A percentile compares a stretch with the other conserved stretches of the same genome.
Conservation (phyloP, 148 eudicot genomes). For the Cornus kousa region DNA sequence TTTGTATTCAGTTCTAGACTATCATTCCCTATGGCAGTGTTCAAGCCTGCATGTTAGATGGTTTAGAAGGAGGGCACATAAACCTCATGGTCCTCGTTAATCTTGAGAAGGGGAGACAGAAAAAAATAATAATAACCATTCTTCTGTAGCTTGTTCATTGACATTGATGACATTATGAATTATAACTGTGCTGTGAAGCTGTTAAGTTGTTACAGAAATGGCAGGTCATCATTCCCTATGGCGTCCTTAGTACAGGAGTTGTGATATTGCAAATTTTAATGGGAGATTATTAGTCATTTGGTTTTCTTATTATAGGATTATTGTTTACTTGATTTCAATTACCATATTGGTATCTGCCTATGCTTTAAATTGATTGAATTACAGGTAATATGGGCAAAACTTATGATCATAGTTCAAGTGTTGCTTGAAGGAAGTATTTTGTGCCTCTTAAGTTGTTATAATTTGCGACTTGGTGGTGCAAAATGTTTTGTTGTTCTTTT, state of each 20-base stretch:
- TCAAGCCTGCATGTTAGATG: neutral
- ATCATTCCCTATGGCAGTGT: neutral
- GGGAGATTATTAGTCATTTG: neutral
- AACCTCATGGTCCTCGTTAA: neutral
- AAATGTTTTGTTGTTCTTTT: neutral
- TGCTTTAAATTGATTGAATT: neutral
- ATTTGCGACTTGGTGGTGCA: neutral
- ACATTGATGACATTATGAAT: neutral
- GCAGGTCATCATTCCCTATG: neutral
- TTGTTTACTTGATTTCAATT: neutral
- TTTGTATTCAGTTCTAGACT: neutral
- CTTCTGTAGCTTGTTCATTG: neutral
- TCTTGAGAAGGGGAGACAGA: neutral
- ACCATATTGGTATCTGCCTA: neutral
- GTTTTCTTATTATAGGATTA: neutral
- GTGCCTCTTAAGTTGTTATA: neutral
- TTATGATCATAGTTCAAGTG: neutral
- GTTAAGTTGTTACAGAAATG: no score
- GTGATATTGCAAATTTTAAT: neutral
- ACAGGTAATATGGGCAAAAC: neutral
- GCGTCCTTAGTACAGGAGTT: neutral
- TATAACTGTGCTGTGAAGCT: neutral
- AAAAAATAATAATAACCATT: neutral
- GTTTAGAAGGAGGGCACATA: neutral
- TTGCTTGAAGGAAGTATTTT: neutral